A percentile compares a stretch with the other conserved stretches of the same genome.
These are phyloP conservation scores for Hyphodiscus sp. DNA, from an alignment of 2,329 filamentous ascomycete species.

Conservation along the genomic window DNA sequence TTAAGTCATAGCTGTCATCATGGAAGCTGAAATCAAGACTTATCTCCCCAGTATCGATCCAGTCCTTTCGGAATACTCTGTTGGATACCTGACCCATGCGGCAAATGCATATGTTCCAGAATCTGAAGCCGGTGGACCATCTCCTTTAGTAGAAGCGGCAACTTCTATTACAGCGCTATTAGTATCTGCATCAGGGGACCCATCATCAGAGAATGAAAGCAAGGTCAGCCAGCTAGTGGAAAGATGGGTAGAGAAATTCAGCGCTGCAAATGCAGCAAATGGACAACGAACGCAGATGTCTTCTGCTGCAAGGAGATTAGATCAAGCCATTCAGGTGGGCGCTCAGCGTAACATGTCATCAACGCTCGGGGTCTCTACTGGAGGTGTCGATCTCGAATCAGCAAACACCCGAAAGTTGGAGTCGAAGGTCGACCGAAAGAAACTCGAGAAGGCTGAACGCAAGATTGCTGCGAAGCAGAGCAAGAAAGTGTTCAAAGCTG, in stretches of 20 bases:
- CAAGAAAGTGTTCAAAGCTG: constrained; percentile 96
- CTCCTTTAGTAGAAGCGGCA: constrained; percentile 79
- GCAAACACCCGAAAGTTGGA: constrained; percentile 91
- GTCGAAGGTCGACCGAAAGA: constrained; percentile 96
- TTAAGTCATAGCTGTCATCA: constrained; percentile 31
- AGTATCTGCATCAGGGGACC: constrained; percentile 84
- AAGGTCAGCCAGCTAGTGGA: constrained; percentile 78
- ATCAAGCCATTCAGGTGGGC: constrained; percentile 92
- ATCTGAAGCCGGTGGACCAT: constrained; percentile 59
- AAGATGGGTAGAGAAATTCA: constrained; percentile 82
- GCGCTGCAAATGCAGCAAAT: constrained; percentile 61
- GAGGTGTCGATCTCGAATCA: constrained; percentile 85
- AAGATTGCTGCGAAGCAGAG: constrained; percentile 98
- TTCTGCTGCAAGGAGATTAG: constrained; percentile 74
- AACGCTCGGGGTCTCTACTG: constrained; percentile 79
- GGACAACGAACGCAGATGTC: constrained; percentile 63
- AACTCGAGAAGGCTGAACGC: constrained; percentile 95
- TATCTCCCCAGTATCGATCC: constrained; percentile 84
- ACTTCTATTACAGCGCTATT: constrained; percentile 80
- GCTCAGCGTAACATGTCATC: constrained; percentile 94
- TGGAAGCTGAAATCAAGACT: constrained; percentile 84
- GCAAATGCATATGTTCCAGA: constrained; percentile 77
- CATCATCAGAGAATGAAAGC: constrained; percentile 63
- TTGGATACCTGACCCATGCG: constrained; percentile 90
- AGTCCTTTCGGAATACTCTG: constrained; percentile 84